phyloP scores from a whole-genome alignment of 177 flowering plant species.

The Tripterygium wilfordii region DNA sequence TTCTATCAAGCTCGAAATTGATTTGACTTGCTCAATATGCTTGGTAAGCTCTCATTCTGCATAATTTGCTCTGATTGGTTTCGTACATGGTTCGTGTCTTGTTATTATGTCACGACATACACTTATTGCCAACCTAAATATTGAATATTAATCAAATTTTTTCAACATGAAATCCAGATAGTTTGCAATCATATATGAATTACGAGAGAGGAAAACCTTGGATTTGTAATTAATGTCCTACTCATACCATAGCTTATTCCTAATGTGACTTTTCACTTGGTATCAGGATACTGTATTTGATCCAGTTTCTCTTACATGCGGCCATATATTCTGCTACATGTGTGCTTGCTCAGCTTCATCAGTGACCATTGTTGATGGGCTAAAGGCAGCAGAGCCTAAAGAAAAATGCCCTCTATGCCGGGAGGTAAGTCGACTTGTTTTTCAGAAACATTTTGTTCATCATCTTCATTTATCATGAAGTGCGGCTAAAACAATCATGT shows the following conservation, averaged over 20 bases:
- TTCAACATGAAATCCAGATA: too few species aligned
- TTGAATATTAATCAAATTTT: too few species aligned
- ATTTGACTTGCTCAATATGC: conserved; percentile 89
- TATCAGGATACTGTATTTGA: conserved; percentile 83
- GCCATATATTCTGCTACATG: conserved; percentile 87
- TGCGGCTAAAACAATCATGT: too few species aligned
- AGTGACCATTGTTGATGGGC: conserved; percentile 74
- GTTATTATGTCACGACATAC: too few species aligned
- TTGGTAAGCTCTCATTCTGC: conserved; percentile 49
- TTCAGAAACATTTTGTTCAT: not conserved
- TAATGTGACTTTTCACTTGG: not conserved
- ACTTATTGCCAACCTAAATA: too few species aligned
- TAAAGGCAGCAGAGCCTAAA: conserved; percentile 52
- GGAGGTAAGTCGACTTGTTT: conserved; percentile 32
- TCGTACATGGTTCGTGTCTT: not conserved
- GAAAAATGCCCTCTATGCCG: conserved; percentile 87
- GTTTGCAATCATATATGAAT: too few species aligned
- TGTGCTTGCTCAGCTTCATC: conserved; percentile 91
- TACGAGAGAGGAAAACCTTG: too few species aligned
- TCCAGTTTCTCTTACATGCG: conserved; percentile 79
- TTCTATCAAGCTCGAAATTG: conserved; percentile 70
- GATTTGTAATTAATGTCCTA: too few species aligned
- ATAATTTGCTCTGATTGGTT: not conserved
- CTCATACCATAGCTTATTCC: too few species aligned
- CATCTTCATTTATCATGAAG: too few species aligned